These are phyloP conservation scores for Fennellomyces sp. DNA, from an alignment of 371 early-diverging fungal genomes.

Conservation along the genomic window DNA sequence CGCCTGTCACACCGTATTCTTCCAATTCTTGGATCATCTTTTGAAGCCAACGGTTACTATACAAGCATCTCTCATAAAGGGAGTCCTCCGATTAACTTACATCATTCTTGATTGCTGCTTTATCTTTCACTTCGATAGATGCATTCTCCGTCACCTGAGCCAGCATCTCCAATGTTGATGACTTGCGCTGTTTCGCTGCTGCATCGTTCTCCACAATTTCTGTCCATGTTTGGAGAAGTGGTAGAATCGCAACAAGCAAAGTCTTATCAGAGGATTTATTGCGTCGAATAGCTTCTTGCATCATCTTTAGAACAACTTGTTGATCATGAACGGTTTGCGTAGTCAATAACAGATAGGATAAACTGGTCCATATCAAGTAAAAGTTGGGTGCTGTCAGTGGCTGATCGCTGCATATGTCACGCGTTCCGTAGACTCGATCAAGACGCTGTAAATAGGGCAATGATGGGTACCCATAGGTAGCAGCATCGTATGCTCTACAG, in stretches of 20 bases:
- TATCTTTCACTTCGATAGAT: neutral
- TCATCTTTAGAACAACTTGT: conserved; percentile 28
- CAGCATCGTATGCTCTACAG: conserved; percentile 22
- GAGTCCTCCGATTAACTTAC: too few relatives aligned
- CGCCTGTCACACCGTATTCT: conserved; percentile 9
- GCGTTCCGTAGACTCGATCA: conserved; percentile 4
- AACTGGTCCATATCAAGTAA: conserved; percentile 38
- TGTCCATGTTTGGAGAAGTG: conserved; percentile 56
- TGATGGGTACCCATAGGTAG: conserved; percentile 11
- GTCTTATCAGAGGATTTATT: neutral
- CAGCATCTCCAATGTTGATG: conserved; percentile 20
- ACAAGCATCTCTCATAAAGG: too few relatives aligned
- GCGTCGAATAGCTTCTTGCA: conserved; percentile 16
- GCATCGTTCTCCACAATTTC: conserved; percentile 30
- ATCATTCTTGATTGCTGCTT: neutral
- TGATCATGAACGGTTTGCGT: conserved; percentile 56
- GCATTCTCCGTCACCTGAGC: conserved; percentile 6
- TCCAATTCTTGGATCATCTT: conserved; percentile 15
- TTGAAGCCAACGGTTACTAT: too few relatives aligned
- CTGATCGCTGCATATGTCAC: conserved; percentile 9
- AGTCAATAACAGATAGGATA: conserved; percentile 45
- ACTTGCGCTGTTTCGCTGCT: conserved; percentile 6
- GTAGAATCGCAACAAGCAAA: conserved; percentile 43
- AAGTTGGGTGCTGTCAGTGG: conserved; percentile 9
- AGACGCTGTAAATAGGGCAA: conserved; percentile 22